Conservation (phyloP, 305 asterid species). For the Fraxinus floribunda region DNA sequence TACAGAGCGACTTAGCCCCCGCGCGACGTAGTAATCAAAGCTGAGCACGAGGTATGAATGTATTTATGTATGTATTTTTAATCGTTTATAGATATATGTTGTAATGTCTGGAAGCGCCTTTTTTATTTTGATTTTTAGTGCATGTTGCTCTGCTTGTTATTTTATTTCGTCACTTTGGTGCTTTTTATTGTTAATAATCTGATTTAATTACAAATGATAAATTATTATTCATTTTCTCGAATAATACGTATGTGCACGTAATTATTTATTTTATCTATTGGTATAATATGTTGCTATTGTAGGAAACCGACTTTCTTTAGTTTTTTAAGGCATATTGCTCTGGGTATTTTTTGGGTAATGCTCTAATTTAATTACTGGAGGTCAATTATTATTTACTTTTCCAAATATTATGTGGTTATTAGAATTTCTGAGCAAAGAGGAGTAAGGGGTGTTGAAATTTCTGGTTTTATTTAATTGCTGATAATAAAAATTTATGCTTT, state of each 20-base stretch:
- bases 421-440: neutral
- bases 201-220: no score
- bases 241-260: no score
- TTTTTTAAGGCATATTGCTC: neutral
- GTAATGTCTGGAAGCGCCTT: no score
- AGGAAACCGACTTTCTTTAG: neutral
- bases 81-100: neutral
- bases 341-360: neutral
- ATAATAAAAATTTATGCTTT: neutral
- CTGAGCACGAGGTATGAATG: slow-evolving; percentile 20
- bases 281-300: neutral
- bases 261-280: no score
- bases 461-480: neutral
- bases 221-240: no score
- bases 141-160: no score
- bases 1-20: neutral
- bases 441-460: neutral
- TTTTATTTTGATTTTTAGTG: no score
- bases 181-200: no score
- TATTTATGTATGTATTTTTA: neutral
- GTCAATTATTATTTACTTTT: neutral
- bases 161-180: no score
- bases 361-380: neutral
- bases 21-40: slow-evolving; percentile 1
- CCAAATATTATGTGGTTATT: neutral